Percentiles rank a stretch among this genome's conserved stretches.
These are phyloP conservation scores for Tuber indicum DNA, from an alignment of 495 filamentous ascomycete genomes.

Conservation along the genomic window DNA sequence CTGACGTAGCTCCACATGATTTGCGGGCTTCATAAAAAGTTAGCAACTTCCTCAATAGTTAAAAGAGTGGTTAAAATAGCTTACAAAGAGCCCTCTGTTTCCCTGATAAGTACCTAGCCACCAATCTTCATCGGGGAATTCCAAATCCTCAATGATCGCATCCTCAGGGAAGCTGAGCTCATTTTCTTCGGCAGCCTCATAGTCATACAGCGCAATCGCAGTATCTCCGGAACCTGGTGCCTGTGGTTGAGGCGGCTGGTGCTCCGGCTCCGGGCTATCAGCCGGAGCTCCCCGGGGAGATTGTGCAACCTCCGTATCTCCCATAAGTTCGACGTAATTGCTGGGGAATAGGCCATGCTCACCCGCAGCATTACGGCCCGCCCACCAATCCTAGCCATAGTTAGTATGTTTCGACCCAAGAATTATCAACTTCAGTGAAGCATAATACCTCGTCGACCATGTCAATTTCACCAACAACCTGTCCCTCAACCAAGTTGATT, in stretches of 20 bases:
- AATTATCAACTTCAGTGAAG: background rate
- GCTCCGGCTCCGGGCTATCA: conserved; percentile 27
- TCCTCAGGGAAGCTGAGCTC: conserved; percentile 91
- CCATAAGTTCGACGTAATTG: conserved; percentile 88
- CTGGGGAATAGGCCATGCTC: conserved; percentile 88
- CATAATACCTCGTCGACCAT: conserved; percentile 67
- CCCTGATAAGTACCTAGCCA: conserved; percentile 85
- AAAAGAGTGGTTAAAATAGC: conserved; percentile 3
- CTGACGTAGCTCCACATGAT: conserved; percentile 47
- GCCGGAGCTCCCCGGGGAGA: conserved; percentile 21
- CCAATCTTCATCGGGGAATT: conserved; percentile 99
- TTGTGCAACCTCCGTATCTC: conserved; percentile 50
- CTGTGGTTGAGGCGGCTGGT: conserved; percentile 39
- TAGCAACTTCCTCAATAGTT: conserved; percentile 10
- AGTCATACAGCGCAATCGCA: conserved; percentile 87
- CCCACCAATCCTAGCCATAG: conserved; percentile 72
- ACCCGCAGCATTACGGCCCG: conserved; percentile 73
- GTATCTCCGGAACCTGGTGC: conserved; percentile 50
- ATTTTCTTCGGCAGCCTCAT: conserved; percentile 95
- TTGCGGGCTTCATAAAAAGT: conserved; percentile 42
- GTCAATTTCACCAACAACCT: conserved; percentile 88
- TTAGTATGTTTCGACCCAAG: conserved; percentile 7
- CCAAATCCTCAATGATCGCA: conserved; percentile 58
- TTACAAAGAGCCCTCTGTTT: conserved; percentile 67
- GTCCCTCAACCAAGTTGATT: conserved; percentile 81